Percentiles rank a stretch among this genome's conserved stretches.
These are phyloP conservation scores for Adansonia digitata DNA, from an alignment of 345 rosid genomes.

Conservation along the genomic window DNA sequence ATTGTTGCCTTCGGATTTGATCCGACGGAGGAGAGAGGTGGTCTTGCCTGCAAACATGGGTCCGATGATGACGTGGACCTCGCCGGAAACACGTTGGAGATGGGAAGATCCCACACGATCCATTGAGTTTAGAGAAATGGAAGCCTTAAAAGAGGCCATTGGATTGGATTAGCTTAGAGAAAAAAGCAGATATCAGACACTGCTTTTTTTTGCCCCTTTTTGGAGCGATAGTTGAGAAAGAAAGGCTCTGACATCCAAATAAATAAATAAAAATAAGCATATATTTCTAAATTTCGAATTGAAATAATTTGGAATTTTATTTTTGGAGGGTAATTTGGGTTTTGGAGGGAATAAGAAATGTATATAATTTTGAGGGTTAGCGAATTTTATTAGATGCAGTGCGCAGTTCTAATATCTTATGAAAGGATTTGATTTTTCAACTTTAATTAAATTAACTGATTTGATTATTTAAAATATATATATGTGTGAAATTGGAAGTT, in stretches of 20 bases:
- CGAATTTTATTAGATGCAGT: no score
- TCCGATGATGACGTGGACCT: constrained; percentile 75
- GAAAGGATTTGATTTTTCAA: no score
- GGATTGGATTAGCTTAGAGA: not conserved
- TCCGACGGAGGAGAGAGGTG: constrained; percentile 88
- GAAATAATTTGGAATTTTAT: constrained; percentile 1
- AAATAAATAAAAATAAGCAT: constrained; percentile 7
- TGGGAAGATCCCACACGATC: constrained; percentile 9
- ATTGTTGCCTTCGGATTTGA: constrained; percentile 46
- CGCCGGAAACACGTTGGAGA: constrained; percentile 31
- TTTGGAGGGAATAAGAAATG: constrained; percentile 5
- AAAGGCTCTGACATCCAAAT: not conserved
- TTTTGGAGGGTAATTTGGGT: constrained; percentile 25
- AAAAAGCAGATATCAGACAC: no score
- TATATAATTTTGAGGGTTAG: not conserved
- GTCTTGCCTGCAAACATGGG: constrained; percentile 97
- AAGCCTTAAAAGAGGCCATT: constrained; percentile 43
- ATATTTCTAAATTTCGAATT: not conserved
- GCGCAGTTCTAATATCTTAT: no score
- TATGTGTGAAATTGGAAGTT: no score
- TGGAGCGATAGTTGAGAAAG: not conserved
- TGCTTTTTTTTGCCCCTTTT: not conserved
- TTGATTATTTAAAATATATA: no score
- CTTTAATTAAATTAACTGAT: no score
- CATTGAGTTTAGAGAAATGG: constrained; percentile 17